Evolutionary conservation across 495 filamentous ascomycete species (phyloP).

Genomic region (Neurospora cerealis): DNA sequence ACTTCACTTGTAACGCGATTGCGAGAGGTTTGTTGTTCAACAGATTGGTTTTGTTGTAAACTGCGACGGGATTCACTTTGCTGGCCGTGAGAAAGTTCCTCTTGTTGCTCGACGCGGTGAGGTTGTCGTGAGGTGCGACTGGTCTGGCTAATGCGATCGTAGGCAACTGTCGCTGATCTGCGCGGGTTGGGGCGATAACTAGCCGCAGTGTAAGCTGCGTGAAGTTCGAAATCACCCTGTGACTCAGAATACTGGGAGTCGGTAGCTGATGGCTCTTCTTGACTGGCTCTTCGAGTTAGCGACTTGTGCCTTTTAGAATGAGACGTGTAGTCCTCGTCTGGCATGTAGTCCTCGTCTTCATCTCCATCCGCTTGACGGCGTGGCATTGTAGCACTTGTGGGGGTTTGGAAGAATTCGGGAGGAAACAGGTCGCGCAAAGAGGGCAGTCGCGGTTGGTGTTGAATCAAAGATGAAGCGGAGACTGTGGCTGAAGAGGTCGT

Average conservation of each 20-base stretch:
- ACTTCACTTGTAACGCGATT: background rate
- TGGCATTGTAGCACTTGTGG: background rate
- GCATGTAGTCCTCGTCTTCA: background rate
- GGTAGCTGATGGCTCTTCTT: background rate
- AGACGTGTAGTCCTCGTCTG: background rate
- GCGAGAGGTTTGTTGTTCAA: background rate
- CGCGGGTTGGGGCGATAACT: background rate
- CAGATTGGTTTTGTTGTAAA: background rate
- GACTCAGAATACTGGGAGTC: background rate
- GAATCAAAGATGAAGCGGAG: background rate
- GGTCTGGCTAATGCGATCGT: background rate
- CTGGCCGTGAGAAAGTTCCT: background rate
- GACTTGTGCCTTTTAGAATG: background rate
- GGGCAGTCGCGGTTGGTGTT: background rate
- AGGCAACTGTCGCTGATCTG: background rate
- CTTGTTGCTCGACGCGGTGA: background rate
- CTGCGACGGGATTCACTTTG: background rate
- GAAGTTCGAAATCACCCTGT: background rate
- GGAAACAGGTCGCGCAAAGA: background rate
- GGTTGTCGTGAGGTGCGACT: background rate
- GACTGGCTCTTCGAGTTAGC: background rate
- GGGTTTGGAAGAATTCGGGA: background rate
- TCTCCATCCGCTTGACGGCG: background rate
- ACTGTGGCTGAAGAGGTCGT: background rate
- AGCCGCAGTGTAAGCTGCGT: background rate